A percentile compares a stretch with the other conserved stretches of the same genome.
Conservation (phyloP, 768 basidiomycete species). For the Amanita rimosa region DNA sequence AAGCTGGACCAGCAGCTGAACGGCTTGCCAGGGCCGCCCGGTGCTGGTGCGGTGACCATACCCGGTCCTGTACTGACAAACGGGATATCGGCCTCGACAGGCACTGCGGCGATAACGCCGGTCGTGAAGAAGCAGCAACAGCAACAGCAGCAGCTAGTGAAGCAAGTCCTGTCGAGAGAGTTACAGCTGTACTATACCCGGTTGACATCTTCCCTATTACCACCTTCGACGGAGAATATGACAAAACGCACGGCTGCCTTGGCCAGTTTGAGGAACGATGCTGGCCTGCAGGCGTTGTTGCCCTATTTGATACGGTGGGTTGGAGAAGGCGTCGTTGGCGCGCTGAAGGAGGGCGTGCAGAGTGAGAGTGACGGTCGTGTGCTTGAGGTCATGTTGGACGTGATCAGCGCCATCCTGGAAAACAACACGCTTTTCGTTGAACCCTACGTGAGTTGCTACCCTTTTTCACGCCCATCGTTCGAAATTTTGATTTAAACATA, state of each 20-base stretch:
- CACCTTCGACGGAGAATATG: constrained; percentile 45
- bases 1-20: constrained; percentile 13
- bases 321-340: constrained; percentile 72
- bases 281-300: constrained; percentile 82
- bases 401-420: constrained; percentile 73
- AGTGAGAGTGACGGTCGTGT: constrained; percentile 56
- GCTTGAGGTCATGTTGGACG: constrained; percentile 76
- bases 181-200: constrained; percentile 92
- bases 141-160: constrained; percentile 69
- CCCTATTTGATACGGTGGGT: constrained; percentile 96
- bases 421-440: constrained; percentile 89
- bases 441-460: constrained; percentile 68
- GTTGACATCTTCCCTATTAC: constrained; percentile 75
- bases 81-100: constrained; percentile 13
- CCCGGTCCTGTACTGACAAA: constrained; percentile 19
- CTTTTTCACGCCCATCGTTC: neutral
- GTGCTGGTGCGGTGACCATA: constrained; percentile 14
- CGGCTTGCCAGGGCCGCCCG: constrained; percentile 15
- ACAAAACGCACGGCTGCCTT: constrained; percentile 82
- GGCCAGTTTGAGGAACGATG: constrained; percentile 80
- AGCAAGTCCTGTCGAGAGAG: constrained; percentile 87
- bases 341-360: constrained; percentile 44
- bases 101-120: constrained; percentile 13
- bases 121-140: constrained; percentile 31
- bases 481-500: neutral